These are phyloP conservation scores for Zopfochytrium polystomum DNA, from an alignment of 371 early-diverging fungal genomes.

Conservation along the genomic window DNA sequence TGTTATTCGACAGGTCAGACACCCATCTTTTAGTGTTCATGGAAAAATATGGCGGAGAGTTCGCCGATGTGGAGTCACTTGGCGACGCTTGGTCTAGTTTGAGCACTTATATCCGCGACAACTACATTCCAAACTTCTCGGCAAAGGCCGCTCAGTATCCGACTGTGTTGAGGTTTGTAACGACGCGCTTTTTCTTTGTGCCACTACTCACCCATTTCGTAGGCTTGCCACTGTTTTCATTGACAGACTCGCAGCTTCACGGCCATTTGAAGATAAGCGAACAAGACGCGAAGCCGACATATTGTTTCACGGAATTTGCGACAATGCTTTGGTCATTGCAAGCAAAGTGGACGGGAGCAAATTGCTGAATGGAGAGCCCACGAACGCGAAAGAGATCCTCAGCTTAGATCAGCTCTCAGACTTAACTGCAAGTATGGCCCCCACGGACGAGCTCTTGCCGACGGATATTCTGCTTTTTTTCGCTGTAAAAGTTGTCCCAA, in stretches of 20 bases:
- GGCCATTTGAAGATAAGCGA: constrained; percentile 62
- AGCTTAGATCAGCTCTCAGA: background rate
- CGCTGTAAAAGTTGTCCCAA: constrained; percentile 56
- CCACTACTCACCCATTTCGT: too few species aligned
- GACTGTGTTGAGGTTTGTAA: too few species aligned
- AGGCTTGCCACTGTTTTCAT: constrained; percentile 60
- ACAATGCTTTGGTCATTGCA: too few species aligned
- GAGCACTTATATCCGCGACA: constrained; percentile 42
- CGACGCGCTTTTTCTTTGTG: too few species aligned
- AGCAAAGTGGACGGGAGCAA: background rate
- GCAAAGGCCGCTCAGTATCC: too few species aligned
- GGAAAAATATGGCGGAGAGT: constrained; percentile 21
- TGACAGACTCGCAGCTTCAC: constrained; percentile 51
- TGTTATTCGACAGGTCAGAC: constrained; percentile 22
- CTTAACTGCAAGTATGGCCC: background rate
- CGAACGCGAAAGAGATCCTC: background rate
- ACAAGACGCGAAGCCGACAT: constrained; percentile 63
- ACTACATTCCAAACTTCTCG: too few species aligned
- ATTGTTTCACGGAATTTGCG: constrained; percentile 10
- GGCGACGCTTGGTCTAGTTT: constrained; percentile 31
- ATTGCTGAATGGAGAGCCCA: background rate
- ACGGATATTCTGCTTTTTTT: constrained; percentile 17
- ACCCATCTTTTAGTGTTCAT: constrained; percentile 28
- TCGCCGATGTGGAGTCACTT: constrained; percentile 13
- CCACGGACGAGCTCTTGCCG: constrained; percentile 1